Evolutionary conservation across 495 filamentous ascomycete genomes (phyloP), one percentile per base, ranked within the genome.

Genomic region (Penicillium salamii): DNA sequence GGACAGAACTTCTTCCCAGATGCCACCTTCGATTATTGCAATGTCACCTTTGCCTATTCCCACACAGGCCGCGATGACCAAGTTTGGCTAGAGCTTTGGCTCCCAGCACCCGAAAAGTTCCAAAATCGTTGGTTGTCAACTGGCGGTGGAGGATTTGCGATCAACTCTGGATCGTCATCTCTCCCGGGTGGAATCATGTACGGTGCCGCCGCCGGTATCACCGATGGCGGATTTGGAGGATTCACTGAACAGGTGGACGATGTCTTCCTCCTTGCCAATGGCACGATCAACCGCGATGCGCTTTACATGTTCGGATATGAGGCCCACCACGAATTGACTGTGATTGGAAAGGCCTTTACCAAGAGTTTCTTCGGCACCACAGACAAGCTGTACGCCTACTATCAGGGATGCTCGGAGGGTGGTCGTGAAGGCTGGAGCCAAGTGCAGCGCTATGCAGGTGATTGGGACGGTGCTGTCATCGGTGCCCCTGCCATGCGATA

Each of bases 341-440:
- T 46, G 3, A 33, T 72, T 18, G 72, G 72, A 13, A 72, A 72
- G 43, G 55, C 45, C 2, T 57, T 72, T 5, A 65, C 69, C 1
- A 52, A 49, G 23, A 64, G 55, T 33, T 58, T 74, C 52, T 76
- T 58, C 48, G 52, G 47, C 28, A 49, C 35, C 15, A 19, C 8
- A 2, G 49, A 46, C 5, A 53, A 46, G 1, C 58, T 78, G 1
- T 81, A 79, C 51, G 62, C 74, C 3, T 81, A 79, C 51, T 81
- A 71, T 42, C 71, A 79, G 35, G 76, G 76, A 0, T 81, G 78
- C 54, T 77, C 72, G 2, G 76, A 79, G 24, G 78, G 78, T 4
- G 78, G 78, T 3, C 63, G 76, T n/a, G 72, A 78, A 38, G 78
- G 78, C 3, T 56, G 51, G 53, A 77, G 68, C 33, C 75, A 79